Conservation (phyloP, 257 asterid genomes). For the Primulina tabacum region DNA sequence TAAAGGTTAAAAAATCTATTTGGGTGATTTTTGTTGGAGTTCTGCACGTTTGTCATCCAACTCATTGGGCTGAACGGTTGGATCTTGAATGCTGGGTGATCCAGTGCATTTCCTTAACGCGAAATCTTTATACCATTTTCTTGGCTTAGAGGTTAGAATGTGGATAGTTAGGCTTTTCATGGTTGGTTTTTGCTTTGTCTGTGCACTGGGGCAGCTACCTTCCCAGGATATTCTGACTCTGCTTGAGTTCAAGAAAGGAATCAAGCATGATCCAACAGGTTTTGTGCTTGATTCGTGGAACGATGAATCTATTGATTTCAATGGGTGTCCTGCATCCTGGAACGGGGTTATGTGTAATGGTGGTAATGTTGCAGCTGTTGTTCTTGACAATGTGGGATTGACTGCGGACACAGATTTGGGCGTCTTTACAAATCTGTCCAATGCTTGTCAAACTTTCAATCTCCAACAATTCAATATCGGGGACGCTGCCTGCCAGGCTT, state of each 20-base stretch:
- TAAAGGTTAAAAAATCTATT: not conserved
- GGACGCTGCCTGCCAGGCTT: constrained; percentile 50
- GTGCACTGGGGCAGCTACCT: constrained; percentile 77
- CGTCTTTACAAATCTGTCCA: constrained; percentile 74
- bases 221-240: constrained; percentile 81
- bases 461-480: constrained; percentile 75
- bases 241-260: constrained; percentile 93
- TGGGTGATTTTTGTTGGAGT: constrained; percentile 14
- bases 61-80: constrained; percentile 15
- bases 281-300: constrained; percentile 87
- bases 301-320: constrained; percentile 92
- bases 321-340: constrained; percentile 98
- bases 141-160: constrained; percentile 46
- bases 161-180: constrained; percentile 50
- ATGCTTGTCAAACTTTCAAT: constrained; percentile 88
- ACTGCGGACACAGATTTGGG: constrained; percentile 71
- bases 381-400: constrained; percentile 72
- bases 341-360: constrained; percentile 96
- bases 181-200: constrained; percentile 44
- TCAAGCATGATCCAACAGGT: constrained; percentile 89
- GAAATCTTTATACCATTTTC: constrained; percentile 7
- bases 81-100: constrained; percentile 19
- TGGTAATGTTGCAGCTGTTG: constrained; percentile 92
- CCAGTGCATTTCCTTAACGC: constrained; percentile 25
- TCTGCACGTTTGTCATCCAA: not conserved